Percentiles rank a stretch among this genome's conserved stretches.
These are phyloP conservation scores for Paraphaeosphaeria minitans DNA, from an alignment of 2,329 filamentous ascomycete genomes.

Conservation along the genomic window DNA sequence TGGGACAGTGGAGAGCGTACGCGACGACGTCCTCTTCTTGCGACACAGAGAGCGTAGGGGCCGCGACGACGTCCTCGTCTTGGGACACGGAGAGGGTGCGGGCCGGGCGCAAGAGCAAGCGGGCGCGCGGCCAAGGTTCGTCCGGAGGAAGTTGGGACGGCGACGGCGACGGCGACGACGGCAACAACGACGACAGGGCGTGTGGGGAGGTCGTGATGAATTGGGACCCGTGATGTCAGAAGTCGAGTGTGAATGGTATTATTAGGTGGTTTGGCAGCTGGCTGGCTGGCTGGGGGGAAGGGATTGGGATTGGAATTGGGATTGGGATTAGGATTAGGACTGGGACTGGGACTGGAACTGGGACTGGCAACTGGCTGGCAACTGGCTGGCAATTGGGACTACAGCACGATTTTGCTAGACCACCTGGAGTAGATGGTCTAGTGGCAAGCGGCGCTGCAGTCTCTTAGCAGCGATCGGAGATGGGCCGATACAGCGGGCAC, in stretches of 20 bases:
- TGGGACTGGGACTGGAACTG: no score
- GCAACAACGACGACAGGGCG: no score
- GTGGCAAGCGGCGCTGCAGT: neutral
- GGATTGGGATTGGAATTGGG: no score
- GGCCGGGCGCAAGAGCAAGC: neutral
- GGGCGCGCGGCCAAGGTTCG: neutral
- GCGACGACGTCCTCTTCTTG: no score
- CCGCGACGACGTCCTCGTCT: slow-evolving; percentile 23
- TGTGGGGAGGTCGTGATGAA: slow-evolving; percentile 26
- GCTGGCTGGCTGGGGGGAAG: neutral
- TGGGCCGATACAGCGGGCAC: slow-evolving; percentile 32
- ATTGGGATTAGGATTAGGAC: no score
- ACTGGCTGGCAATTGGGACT: no score
- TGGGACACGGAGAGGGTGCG: slow-evolving; percentile 15
- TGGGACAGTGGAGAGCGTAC: slow-evolving; percentile 15
- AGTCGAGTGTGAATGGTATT: neutral
- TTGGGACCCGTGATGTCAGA: slow-evolving; percentile 39
- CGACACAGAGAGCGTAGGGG: no score
- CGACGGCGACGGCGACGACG: no score
- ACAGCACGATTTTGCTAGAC: neutral
- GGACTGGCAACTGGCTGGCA: no score
- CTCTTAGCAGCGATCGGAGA: slow-evolving; percentile 47
- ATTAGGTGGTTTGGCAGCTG: no score
- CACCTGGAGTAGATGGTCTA: neutral
- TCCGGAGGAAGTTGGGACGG: neutral